These are phyloP conservation scores for Gastrolobium villosum DNA, from an alignment of 306 rosid genomes.

Conservation along the genomic window DNA sequence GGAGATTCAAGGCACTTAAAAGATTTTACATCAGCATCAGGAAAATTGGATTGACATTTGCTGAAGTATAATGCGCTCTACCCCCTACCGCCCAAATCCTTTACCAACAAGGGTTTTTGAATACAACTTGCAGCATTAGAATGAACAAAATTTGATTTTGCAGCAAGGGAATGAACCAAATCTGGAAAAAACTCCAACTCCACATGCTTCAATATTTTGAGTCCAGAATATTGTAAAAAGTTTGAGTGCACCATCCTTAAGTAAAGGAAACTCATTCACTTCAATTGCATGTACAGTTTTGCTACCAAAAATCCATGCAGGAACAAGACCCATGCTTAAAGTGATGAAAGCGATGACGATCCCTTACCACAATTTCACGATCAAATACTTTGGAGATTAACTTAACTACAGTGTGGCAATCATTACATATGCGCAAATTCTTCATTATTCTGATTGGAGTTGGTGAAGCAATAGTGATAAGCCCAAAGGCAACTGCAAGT, in stretches of 20 bases:
- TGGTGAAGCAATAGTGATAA: slow-evolving; percentile 65
- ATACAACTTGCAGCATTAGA: slow-evolving; percentile 84
- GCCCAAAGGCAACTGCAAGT: slow-evolving; percentile 88
- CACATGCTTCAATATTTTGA: slow-evolving; percentile 65
- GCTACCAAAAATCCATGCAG: slow-evolving; percentile 81
- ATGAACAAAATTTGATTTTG: slow-evolving; percentile 77
- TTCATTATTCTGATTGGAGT: slow-evolving; percentile 72
- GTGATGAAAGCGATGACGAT: slow-evolving; percentile 90
- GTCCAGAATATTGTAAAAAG: slow-evolving; percentile 72
- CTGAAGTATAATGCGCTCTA: slow-evolving; percentile 58
- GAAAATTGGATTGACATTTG: slow-evolving; percentile 62
- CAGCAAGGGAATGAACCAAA: slow-evolving; percentile 71
- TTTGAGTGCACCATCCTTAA: slow-evolving; percentile 72
- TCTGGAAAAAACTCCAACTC: slow-evolving; percentile 60
- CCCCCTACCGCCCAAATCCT: slow-evolving; percentile 68
- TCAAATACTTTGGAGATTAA: slow-evolving; percentile 69
- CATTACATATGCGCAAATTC: slow-evolving; percentile 86
- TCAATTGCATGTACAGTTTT: slow-evolving; percentile 9
- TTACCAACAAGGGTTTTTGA: slow-evolving; percentile 78
- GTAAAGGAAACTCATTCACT: slow-evolving; percentile 69
- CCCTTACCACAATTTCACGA: slow-evolving; percentile 78
- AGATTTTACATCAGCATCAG: slow-evolving; percentile 69
- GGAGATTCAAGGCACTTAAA: slow-evolving; percentile 69
- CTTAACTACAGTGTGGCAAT: slow-evolving; percentile 78
- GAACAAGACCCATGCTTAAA: slow-evolving; percentile 76